A percentile compares a stretch with the other conserved stretches of the same genome.
phyloP scores from a whole-genome alignment of 768 basidiomycete species.

The Gelatoporia subvermispora region DNA sequence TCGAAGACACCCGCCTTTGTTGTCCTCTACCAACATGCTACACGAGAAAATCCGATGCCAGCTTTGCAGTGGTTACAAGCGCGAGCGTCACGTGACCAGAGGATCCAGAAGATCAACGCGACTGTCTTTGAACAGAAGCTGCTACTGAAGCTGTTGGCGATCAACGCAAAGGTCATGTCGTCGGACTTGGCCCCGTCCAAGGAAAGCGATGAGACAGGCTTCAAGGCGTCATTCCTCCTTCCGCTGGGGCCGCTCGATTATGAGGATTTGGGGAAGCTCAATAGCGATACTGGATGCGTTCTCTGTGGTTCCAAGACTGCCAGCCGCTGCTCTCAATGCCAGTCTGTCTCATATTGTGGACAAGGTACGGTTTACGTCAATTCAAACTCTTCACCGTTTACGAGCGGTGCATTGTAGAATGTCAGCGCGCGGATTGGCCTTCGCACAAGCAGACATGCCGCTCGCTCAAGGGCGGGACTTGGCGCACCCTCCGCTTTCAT shows the following conservation, averaged over 20 bases:
- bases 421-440: conserved; percentile 38
- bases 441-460: conserved; percentile 33
- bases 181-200: conserved; percentile 20
- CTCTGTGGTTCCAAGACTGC: conserved; percentile 33
- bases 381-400: too few species aligned
- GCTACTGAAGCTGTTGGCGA: conserved; percentile 26
- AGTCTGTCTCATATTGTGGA: conserved; percentile 32
- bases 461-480: conserved; percentile 34
- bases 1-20: conserved; percentile 11
- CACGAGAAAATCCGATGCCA: neutral
- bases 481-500: conserved; percentile 26
- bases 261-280: conserved; percentile 34
- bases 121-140: conserved; percentile 29
- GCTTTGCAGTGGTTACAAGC: conserved; percentile 3
- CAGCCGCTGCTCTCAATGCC: conserved; percentile 32
- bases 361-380: conserved; percentile 20
- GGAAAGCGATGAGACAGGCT: conserved; percentile 19
- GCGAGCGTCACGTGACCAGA: neutral
- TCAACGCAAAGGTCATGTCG: conserved; percentile 29
- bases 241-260: conserved; percentile 32
- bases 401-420: conserved; percentile 28
- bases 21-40: conserved; percentile 8
- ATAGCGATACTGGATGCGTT: conserved; percentile 30
- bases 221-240: conserved; percentile 30
- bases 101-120: conserved; percentile 5